Conservation (phyloP, 768 basidiomycete genomes). For the Hericium erinaceus region DNA sequence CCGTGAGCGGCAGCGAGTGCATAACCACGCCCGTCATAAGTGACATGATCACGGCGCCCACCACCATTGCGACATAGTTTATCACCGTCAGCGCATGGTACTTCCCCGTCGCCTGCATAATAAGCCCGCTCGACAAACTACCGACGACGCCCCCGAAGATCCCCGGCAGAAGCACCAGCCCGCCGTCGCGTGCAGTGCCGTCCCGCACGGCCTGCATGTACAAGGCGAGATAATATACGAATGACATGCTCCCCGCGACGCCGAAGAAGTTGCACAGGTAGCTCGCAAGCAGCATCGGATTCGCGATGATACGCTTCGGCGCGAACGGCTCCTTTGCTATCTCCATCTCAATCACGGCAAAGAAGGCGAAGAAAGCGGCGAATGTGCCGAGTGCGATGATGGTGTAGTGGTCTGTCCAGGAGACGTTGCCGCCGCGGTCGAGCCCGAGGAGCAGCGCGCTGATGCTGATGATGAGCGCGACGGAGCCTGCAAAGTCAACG, state of each 20-base stretch:
- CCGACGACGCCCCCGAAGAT: constrained; percentile 40
- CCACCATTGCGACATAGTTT: constrained; percentile 29
- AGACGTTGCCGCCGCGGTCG: constrained; percentile 30
- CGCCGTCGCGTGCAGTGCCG: constrained; percentile 37
- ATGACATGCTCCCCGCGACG: constrained; percentile 32
- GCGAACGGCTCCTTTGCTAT: constrained; percentile 53
- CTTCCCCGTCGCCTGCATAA: constrained; percentile 50
- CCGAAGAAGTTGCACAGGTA: constrained; percentile 56
- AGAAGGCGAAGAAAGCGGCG: constrained; percentile 19
- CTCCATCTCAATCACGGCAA: constrained; percentile 37
- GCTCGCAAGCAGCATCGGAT: constrained; percentile 38
- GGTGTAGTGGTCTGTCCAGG: constrained; percentile 20
- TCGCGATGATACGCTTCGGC: constrained; percentile 42
- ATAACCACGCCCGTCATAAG: constrained; percentile 31
- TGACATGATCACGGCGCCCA: constrained; percentile 29
- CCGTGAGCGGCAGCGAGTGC: constrained; percentile 28
- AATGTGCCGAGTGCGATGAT: constrained; percentile 12
- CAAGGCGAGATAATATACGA: constrained; percentile 45
- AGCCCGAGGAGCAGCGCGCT: constrained; percentile 50
- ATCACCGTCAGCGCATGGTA: constrained; percentile 43
- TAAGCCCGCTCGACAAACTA: constrained; percentile 40
- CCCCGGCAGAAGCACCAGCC: constrained; percentile 41
- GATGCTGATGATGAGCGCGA: constrained; percentile 44
- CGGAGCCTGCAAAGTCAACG: constrained; percentile 54
- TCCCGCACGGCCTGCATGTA: constrained; percentile 50